A percentile compares a stretch with the other conserved stretches of the same genome.
phyloP scores from a whole-genome alignment of 495 filamentous ascomycete species.

The Penicillium fimorum region DNA sequence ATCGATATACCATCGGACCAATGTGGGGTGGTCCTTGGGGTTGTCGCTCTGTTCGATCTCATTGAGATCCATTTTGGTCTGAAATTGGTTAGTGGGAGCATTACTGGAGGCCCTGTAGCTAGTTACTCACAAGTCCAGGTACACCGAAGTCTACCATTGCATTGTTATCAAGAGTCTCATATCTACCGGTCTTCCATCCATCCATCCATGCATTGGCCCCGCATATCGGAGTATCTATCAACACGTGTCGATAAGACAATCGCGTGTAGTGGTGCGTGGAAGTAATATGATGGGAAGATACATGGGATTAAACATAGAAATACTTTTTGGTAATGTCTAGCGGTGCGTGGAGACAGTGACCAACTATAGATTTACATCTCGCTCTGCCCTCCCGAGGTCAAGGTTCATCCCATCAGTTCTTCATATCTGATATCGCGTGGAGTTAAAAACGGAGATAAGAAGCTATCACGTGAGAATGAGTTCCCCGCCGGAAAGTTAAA shows the following conservation, averaged over 20 bases:
- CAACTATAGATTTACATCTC: too few relatives aligned
- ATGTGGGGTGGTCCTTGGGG: conserved; percentile 18
- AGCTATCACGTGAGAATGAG: conserved; percentile 25
- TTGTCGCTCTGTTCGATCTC: conserved; percentile 13
- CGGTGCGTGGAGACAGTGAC: too few relatives aligned
- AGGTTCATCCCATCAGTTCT: too few relatives aligned
- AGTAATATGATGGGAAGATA: too few relatives aligned
- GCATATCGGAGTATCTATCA: conserved; percentile 9
- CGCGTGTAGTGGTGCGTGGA: background rate
- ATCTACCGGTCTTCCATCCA: background rate
- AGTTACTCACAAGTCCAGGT: background rate
- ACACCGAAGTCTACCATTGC: background rate
- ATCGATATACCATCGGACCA: conserved; percentile 47
- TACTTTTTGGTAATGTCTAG: too few relatives aligned
- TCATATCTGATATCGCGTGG: background rate
- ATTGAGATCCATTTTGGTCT: conserved; percentile 16
- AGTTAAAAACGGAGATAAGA: background rate
- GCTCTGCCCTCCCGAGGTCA: too few relatives aligned
- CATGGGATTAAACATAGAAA: too few relatives aligned
- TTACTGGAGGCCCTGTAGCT: background rate
- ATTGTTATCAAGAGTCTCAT: background rate
- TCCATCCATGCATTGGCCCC: too few relatives aligned
- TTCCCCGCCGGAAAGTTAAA: conserved; percentile 26
- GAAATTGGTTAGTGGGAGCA: background rate
- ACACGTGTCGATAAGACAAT: background rate